These are phyloP conservation scores for Botrytis tulipae DNA, from an alignment of 2,329 filamentous ascomycete genomes.

Conservation along the genomic window DNA sequence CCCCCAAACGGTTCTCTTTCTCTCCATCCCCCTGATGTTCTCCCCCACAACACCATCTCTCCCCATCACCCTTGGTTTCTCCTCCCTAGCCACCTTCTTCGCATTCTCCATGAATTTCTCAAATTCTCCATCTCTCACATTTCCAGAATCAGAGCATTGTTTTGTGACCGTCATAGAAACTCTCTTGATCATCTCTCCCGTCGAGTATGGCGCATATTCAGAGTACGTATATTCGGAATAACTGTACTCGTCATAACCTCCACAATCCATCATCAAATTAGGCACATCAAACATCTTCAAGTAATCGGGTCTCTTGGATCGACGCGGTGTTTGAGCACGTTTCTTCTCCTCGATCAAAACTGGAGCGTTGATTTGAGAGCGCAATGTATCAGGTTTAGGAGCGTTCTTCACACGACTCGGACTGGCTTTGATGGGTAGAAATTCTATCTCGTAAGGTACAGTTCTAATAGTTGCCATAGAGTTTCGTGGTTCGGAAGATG, in stretches of 20 bases:
- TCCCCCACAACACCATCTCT: not conserved
- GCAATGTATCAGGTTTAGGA: not conserved
- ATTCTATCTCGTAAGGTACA: not conserved
- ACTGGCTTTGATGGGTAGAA: not conserved
- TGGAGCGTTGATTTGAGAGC: not conserved
- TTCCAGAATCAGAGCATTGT: not conserved
- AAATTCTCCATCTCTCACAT: not conserved
- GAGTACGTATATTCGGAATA: not conserved
- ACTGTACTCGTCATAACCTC: not conserved
- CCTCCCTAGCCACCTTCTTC: not conserved
- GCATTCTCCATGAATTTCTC: not conserved
- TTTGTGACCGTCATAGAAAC: not conserved
- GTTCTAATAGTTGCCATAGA: not conserved
- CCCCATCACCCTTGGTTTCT: not conserved
- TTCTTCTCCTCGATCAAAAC: not conserved
- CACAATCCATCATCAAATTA: conserved; percentile 16
- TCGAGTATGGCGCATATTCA: not conserved
- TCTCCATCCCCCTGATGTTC: not conserved
- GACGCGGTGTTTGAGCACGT: not conserved
- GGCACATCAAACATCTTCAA: not conserved
- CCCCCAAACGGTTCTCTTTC: not conserved
- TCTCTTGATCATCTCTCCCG: not conserved
- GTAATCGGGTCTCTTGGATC: not conserved
- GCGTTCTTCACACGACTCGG: not conserved
- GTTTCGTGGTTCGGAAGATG: not conserved